phyloP scores from a whole-genome alignment of 2,329 filamentous ascomycete species.

The Fusarium mangiferae region DNA sequence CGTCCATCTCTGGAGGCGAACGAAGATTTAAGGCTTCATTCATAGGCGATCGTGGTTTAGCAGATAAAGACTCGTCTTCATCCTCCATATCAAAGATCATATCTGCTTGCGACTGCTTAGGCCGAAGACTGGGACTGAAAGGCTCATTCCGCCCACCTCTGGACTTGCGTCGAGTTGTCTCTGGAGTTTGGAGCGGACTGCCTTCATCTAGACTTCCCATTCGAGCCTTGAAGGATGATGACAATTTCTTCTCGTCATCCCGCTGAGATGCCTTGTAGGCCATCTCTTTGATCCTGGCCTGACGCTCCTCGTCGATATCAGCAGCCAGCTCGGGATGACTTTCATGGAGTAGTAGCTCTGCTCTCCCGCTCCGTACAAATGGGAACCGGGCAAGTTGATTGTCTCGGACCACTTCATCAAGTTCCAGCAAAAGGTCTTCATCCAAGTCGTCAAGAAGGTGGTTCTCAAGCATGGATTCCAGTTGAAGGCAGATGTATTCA shows the following conservation, averaged over 20 bases:
- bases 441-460: conserved; percentile 88
- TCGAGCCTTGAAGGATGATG: conserved; percentile 69
- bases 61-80: conserved; percentile 58
- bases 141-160: conserved; percentile 63
- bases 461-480: conserved; percentile 93
- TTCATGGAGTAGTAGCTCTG: conserved; percentile 73
- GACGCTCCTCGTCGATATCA: conserved; percentile 75
- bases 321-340: conserved; percentile 70
- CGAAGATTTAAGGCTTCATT: conserved; percentile 29
- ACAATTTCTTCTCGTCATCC: conserved; percentile 72
- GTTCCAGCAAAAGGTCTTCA: conserved; percentile 80
- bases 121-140: conserved; percentile 73
- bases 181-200: conserved; percentile 53
- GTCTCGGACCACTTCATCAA: conserved; percentile 81
- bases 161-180: conserved; percentile 59
- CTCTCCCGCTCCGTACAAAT: conserved; percentile 78
- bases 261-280: conserved; percentile 71
- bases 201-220: conserved; percentile 74
- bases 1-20: conserved; percentile 42
- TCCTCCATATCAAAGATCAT: conserved; percentile 97
- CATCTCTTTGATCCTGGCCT: conserved; percentile 80
- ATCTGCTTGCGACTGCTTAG: conserved; percentile 76
- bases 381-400: conserved; percentile 85
- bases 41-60: conserved; percentile 45
- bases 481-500: conserved; percentile 90